phyloP scores from a whole-genome alignment of 805 yeast genomes.

The Zygoascus biomembranicola region DNA sequence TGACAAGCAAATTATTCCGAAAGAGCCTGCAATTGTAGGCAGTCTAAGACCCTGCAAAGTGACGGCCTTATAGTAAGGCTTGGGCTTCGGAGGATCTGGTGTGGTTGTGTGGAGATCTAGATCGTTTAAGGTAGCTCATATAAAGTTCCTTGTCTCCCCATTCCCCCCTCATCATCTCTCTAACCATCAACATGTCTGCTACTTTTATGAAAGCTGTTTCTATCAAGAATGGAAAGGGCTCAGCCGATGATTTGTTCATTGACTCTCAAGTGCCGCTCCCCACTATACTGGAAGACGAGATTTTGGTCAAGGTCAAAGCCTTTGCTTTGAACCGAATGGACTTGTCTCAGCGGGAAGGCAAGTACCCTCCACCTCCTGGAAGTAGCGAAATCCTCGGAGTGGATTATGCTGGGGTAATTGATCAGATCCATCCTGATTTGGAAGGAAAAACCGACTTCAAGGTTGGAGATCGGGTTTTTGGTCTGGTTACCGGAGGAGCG shows the following conservation, averaged over 20 bases:
- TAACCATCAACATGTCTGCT: neutral
- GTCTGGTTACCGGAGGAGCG: conserved; percentile 31
- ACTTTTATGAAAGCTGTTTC: conserved; percentile 24
- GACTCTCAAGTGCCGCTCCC: conserved; percentile 19
- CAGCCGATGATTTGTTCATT: conserved; percentile 22
- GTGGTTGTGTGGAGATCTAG: no score
- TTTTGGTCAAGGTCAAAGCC: conserved; percentile 25
- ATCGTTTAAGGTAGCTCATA: no score
- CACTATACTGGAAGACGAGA: conserved; percentile 18
- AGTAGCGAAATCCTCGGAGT: conserved; percentile 29
- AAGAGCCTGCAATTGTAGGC: no score
- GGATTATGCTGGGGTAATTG: conserved; percentile 31
- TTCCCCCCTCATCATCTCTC: no score
- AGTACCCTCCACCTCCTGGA: conserved; percentile 26
- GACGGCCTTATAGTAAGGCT: no score
- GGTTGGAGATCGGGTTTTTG: conserved; percentile 31
- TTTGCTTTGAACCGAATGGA: conserved; percentile 32
- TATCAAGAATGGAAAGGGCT: conserved; percentile 22
- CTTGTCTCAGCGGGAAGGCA: conserved; percentile 23
- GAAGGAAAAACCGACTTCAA: conserved; percentile 14
- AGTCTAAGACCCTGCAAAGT: no score
- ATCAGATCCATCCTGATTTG: conserved; percentile 9
- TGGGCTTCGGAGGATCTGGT: no score
- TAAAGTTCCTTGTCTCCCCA: no score
- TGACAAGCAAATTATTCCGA: no score